Conservation (phyloP, 2,329 filamentous ascomycete species). For the Aspergillus fumigatus region DNA sequence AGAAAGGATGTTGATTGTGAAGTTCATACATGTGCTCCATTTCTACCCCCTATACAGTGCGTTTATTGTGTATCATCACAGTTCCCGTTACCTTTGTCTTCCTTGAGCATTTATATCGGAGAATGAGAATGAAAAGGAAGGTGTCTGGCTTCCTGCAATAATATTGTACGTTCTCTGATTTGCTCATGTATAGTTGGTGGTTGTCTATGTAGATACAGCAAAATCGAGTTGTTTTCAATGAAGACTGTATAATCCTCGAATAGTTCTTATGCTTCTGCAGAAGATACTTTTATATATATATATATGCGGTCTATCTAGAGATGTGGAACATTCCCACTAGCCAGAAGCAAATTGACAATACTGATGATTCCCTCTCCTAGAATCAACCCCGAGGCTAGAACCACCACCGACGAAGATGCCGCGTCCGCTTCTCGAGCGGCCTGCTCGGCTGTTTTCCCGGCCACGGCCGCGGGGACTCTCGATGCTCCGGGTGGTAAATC, state of each 20-base stretch:
- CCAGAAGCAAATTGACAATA: conserved; percentile 81
- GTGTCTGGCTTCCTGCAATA: neutral
- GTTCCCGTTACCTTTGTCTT: neutral
- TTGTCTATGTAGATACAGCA: neutral
- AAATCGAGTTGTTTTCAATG: neutral
- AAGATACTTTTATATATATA: too few relatives aligned
- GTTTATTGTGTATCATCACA: neutral
- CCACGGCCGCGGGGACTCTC: neutral
- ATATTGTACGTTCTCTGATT: neutral
- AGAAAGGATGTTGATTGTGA: neutral
- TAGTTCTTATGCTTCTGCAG: too few relatives aligned
- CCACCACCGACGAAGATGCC: conserved; percentile 64
- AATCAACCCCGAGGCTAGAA: conserved; percentile 87
- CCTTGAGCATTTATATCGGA: neutral
- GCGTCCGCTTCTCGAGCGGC: conserved; percentile 27
- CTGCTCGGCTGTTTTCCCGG: conserved; percentile 39
- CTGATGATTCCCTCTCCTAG: conserved; percentile 88
- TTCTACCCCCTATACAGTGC: neutral
- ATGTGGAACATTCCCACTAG: conserved; percentile 72
- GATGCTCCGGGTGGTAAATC: neutral
- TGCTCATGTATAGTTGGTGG: neutral
- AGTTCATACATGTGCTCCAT: neutral
- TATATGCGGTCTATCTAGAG: conserved; percentile 40
- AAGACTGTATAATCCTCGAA: too few relatives aligned
- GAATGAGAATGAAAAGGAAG: neutral